Percentiles rank a stretch among this genome's conserved stretches.
Conservation (phyloP, 2,329 filamentous ascomycete genomes). For the Camptophora hylomeconis region DNA sequence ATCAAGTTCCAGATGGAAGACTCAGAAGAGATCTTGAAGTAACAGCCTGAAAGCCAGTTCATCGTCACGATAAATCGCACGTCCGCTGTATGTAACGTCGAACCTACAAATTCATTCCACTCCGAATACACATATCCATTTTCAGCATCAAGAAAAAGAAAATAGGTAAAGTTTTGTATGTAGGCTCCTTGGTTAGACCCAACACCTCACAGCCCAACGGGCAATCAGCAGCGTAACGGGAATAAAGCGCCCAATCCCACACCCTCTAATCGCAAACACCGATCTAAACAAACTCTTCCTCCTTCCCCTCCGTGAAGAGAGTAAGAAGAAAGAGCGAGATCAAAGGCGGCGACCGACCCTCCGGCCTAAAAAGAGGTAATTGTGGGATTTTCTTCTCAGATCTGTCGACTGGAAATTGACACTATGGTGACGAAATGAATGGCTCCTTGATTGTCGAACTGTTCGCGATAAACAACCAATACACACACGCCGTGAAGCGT, state of each 20-base stretch:
- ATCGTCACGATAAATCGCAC: no score
- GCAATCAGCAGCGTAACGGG: slow-evolving; percentile 3
- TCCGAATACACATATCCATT: no score
- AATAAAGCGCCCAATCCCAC: slow-evolving; percentile 5
- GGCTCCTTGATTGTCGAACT: slow-evolving; percentile 3
- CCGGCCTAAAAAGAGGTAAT: slow-evolving; percentile 3
- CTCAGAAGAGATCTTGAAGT: no score
- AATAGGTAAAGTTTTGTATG: neutral
- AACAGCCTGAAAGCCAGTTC: no score
- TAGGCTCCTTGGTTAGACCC: slow-evolving; percentile 4
- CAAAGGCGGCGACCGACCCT: slow-evolving; percentile 2
- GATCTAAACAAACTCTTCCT: neutral
- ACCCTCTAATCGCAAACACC: no score
- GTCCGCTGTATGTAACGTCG: no score
- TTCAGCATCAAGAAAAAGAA: neutral
- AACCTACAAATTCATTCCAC: no score
- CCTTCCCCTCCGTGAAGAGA: slow-evolving; percentile 3
- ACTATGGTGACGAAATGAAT: neutral
- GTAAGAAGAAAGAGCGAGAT: slow-evolving; percentile 2
- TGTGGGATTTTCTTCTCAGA: slow-evolving; percentile 4
- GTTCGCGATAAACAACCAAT: slow-evolving; percentile 5
- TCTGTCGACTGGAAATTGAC: slow-evolving; percentile 7
- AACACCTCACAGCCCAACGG: slow-evolving; percentile 2
- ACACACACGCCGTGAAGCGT: neutral
- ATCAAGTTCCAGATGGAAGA: no score